A percentile compares a stretch with the other conserved stretches of the same genome.
These are phyloP conservation scores for Aspergillus avenaceus DNA, from an alignment of 495 filamentous ascomycete species.

Conservation along the genomic window DNA sequence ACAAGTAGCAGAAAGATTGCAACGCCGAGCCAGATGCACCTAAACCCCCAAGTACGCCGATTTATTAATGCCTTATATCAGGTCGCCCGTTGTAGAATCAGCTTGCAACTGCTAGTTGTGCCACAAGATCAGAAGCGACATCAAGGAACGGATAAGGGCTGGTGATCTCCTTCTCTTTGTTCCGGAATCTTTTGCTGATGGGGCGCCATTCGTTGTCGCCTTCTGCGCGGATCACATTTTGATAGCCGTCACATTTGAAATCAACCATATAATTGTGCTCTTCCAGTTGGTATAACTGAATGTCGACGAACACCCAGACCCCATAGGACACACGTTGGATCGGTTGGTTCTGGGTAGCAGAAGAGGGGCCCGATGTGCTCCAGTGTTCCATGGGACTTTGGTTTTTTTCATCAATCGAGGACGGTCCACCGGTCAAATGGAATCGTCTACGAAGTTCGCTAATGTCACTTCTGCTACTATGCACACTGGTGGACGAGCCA, in stretches of 20 bases:
- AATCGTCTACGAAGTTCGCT: conserved; percentile 45
- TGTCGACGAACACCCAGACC: conserved; percentile 79
- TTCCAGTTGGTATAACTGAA: conserved; percentile 96
- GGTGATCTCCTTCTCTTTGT: conserved; percentile 53
- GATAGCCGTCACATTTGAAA: conserved; percentile 98
- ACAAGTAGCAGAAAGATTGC: neutral
- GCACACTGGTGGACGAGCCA: conserved; percentile 47
- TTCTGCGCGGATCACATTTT: conserved; percentile 60
- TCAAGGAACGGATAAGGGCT: conserved; percentile 55
- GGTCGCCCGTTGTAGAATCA: conserved; percentile 11
- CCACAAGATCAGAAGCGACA: conserved; percentile 50
- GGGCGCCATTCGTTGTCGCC: conserved; percentile 42
- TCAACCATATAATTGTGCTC: conserved; percentile 91
- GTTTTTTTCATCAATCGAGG: conserved; percentile 32
- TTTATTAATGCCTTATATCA: neutral
- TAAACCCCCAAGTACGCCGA: neutral
- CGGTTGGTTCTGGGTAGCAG: conserved; percentile 33
- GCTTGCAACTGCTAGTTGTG: conserved; percentile 48
- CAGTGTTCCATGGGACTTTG: conserved; percentile 23
- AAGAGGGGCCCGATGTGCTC: conserved; percentile 35
- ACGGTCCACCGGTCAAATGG: conserved; percentile 40
- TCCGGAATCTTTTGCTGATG: conserved; percentile 44
- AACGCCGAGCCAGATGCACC: neutral
- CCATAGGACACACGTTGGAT: conserved; percentile 37
- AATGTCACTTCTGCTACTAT: conserved; percentile 56